Percentiles rank a stretch among this genome's conserved stretches.
phyloP scores from a whole-genome alignment of 2,329 filamentous ascomycete genomes.

The Ceratocystis harringtonii region DNA sequence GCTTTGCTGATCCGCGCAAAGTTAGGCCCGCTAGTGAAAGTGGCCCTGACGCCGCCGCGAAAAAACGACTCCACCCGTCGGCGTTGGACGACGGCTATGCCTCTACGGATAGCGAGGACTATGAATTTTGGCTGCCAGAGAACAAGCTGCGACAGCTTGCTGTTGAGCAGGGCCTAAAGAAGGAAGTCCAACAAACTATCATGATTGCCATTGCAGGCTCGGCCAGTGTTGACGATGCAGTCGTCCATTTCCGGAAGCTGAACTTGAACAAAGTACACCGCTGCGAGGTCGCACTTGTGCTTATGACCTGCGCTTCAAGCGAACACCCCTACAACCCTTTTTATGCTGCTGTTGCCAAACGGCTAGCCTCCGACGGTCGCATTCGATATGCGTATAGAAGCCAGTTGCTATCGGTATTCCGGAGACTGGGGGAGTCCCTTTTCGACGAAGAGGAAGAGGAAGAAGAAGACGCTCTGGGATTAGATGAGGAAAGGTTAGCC shows the following conservation, averaged over 20 bases:
- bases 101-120: slow-evolving; percentile 32
- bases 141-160: slow-evolving; percentile 50
- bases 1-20: slow-evolving; percentile 40
- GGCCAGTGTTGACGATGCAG: slow-evolving; percentile 68
- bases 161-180: slow-evolving; percentile 71
- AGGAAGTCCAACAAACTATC: slow-evolving; percentile 73
- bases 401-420: slow-evolving; percentile 72
- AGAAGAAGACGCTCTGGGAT: slow-evolving; percentile 32
- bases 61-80: background rate
- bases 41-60: background rate
- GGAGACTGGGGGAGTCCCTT: slow-evolving; percentile 65
- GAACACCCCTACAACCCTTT: slow-evolving; percentile 84
- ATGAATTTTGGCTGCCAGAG: slow-evolving; percentile 44
- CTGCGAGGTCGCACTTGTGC: slow-evolving; percentile 70
- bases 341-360: slow-evolving; percentile 71
- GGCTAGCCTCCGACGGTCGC: slow-evolving; percentile 59
- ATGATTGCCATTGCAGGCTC: slow-evolving; percentile 84
- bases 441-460: slow-evolving; percentile 50
- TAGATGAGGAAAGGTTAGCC: slow-evolving; percentile 36
- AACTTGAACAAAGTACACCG: slow-evolving; percentile 75
- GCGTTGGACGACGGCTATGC: slow-evolving; percentile 16
- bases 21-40: slow-evolving; percentile 14
- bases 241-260: slow-evolving; percentile 64
- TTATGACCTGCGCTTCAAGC: slow-evolving; percentile 73
- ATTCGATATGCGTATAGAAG: slow-evolving; percentile 78